These are phyloP conservation scores for Ascochyta rabiei DNA, from an alignment of 2,329 filamentous ascomycete genomes.

Conservation along the genomic window DNA sequence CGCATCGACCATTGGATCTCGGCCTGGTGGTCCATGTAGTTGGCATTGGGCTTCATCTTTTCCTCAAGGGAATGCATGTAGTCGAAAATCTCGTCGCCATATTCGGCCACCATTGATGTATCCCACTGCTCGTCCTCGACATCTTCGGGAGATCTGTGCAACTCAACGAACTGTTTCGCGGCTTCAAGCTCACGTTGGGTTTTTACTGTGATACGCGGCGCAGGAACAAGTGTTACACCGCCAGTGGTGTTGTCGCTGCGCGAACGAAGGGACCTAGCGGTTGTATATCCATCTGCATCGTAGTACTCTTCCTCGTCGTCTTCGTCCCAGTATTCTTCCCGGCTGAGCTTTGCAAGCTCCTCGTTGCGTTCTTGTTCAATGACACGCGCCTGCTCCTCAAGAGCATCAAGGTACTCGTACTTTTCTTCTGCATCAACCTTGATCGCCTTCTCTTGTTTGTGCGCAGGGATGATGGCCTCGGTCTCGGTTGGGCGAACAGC, in stretches of 20 bases:
- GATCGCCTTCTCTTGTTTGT: constrained; percentile 21
- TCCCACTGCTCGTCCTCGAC: constrained; percentile 90
- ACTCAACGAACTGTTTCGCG: constrained; percentile 70
- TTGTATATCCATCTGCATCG: constrained; percentile 73
- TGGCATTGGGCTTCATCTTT: constrained; percentile 81
- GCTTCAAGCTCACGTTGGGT: constrained; percentile 74
- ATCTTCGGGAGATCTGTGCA: constrained; percentile 71
- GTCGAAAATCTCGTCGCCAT: constrained; percentile 91
- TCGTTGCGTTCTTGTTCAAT: constrained; percentile 47
- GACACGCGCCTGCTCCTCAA: constrained; percentile 45
- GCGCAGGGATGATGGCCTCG: constrained; percentile 4
- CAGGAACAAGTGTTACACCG: constrained; percentile 68
- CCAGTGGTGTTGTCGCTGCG: constrained; percentile 75
- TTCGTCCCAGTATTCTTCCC: constrained; percentile 75
- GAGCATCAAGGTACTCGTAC: constrained; percentile 46
- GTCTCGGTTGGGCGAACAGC: constrained; percentile 24
- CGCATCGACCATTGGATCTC: constrained; percentile 99
- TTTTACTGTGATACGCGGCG: constrained; percentile 73
- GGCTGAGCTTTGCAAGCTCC: constrained; percentile 52
- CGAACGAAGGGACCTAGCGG: constrained; percentile 78
- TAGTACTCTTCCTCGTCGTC: constrained; percentile 78
- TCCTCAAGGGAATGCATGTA: constrained; percentile 92
- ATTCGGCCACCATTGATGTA: constrained; percentile 97
- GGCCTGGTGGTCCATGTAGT: constrained; percentile 97
- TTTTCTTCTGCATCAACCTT: constrained; percentile 33